These are phyloP conservation scores for Fusarium sarcochroum DNA, from an alignment of 2,329 filamentous ascomycete genomes.

Conservation along the genomic window DNA sequence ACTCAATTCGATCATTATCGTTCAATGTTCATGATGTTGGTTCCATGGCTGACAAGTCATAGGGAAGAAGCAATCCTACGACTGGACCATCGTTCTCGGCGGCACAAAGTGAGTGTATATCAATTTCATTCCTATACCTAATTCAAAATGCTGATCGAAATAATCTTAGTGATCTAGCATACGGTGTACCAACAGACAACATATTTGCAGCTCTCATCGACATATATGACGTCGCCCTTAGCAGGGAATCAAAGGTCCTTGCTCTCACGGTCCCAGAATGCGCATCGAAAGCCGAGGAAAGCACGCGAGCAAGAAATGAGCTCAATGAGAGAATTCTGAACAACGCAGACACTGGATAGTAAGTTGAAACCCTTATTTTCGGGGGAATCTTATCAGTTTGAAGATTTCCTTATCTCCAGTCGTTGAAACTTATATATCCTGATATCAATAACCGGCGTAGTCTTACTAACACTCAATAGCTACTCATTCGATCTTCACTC, in stretches of 20 bases:
- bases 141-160: constrained; percentile 1
- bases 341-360: constrained; percentile 67
- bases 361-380: constrained; percentile 46
- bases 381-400: neutral
- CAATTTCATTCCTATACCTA: neutral
- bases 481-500: constrained; percentile 69
- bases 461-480: constrained; percentile 55
- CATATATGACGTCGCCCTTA: constrained; percentile 65
- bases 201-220: constrained; percentile 65
- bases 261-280: constrained; percentile 74
- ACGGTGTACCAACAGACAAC: constrained; percentile 53
- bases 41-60: constrained; percentile 3
- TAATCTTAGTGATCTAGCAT: constrained; percentile 64
- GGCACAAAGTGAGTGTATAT: constrained; percentile 69
- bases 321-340: constrained; percentile 68
- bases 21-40: neutral
- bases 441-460: neutral
- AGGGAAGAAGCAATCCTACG: constrained; percentile 55
- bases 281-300: constrained; percentile 43
- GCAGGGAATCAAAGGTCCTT: constrained; percentile 68
- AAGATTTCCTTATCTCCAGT: neutral
- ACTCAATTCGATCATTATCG: neutral
- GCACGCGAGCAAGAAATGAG: constrained; percentile 56
- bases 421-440: neutral
- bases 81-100: constrained; percentile 75